These are phyloP conservation scores for Microbotryum intermedium DNA, from an alignment of 1,284 basidiomycete genomes.

Conservation along the genomic window DNA sequence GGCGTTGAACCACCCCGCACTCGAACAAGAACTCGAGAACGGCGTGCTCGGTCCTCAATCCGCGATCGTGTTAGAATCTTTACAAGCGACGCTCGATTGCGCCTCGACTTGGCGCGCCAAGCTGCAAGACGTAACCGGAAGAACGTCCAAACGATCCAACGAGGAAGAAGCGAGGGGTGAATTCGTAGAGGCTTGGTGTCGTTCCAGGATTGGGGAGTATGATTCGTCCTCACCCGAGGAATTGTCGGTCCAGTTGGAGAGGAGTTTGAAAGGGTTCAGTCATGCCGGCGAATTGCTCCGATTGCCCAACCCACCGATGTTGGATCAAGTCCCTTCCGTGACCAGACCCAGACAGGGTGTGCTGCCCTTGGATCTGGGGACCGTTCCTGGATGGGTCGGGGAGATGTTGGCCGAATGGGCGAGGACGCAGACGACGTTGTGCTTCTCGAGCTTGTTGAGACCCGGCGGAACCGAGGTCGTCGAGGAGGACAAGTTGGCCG, in stretches of 20 bases:
- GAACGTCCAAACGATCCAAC: not conserved
- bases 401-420: constrained; percentile 29
- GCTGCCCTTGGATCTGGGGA: constrained; percentile 4
- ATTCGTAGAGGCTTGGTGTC: constrained; percentile 23
- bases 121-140: not conserved
- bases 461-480: constrained; percentile 6
- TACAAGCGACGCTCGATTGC: constrained; percentile 8
- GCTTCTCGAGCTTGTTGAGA: constrained; percentile 17
- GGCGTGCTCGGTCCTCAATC: constrained; percentile 2
- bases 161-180: constrained; percentile 16
- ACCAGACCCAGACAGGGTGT: constrained; percentile 17
- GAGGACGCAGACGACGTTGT: constrained; percentile 23
- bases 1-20: constrained; percentile 4
- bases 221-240: constrained; percentile 9
- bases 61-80: not conserved
- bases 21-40: constrained; percentile 12
- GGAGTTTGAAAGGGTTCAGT: constrained; percentile 5
- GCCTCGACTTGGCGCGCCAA: not conserved
- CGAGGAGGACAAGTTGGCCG: constrained; percentile 17
- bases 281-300: constrained; percentile 16
- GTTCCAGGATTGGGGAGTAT: constrained; percentile 20
- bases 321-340: constrained; percentile 18
- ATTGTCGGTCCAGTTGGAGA: constrained; percentile 2
- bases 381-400: constrained; percentile 12
- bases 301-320: constrained; percentile 12